Evolutionary conservation across 352 stramenopile genomes (phyloP), one percentile per base, ranked within the genome.

Genomic region (Pythium dissimile): DNA sequence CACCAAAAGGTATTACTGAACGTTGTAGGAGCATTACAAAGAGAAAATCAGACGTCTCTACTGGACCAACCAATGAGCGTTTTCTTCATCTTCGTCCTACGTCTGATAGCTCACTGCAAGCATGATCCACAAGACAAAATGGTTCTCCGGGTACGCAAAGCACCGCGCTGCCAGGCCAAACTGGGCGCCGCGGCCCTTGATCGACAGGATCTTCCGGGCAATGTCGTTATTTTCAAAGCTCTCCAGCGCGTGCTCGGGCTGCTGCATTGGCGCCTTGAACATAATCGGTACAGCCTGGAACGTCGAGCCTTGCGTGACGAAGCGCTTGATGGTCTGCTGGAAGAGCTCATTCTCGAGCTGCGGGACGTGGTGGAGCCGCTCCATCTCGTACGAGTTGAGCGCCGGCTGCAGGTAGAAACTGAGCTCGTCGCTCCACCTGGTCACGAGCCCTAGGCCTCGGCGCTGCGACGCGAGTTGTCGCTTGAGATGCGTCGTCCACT

Each of bases 371-470:
- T 92, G 82, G 15, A 89, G 54, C 8, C 86, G 77, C 64, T 97
- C 88, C 39, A 88, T 57, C 32, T 97, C 88, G 64, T 97, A 97
- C 13, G 86, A 86, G 38, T 80, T 80, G 18, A 97, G 75, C n/a
- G 88, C 86, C 23, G 87, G 88, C 9, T 89, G 68, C 41, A 97
- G 59, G 45, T 81, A 87, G 56, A 92, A 91, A 49, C 67, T 72
- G 20, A 97, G 72, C 30, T 84, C 77, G 31, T 84, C 72, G 49
- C 83, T 92, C 84, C 84, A 96, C 6, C 62, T 66, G 16, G 86
- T 95, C 42, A 68, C 49, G 45, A 90, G 66, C 6, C 83, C 79
- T 31, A 75, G 62, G 6, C 46, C 66, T 32, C 74, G 70, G 28
- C 82, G 66, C 20, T 67, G 62, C 3, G 74, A 74, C 2, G 69